Evolutionary conservation across 106 monocot genomes (phyloP), one percentile per base, ranked within the genome.

Genomic region (Dioscorea dumetorum): DNA sequence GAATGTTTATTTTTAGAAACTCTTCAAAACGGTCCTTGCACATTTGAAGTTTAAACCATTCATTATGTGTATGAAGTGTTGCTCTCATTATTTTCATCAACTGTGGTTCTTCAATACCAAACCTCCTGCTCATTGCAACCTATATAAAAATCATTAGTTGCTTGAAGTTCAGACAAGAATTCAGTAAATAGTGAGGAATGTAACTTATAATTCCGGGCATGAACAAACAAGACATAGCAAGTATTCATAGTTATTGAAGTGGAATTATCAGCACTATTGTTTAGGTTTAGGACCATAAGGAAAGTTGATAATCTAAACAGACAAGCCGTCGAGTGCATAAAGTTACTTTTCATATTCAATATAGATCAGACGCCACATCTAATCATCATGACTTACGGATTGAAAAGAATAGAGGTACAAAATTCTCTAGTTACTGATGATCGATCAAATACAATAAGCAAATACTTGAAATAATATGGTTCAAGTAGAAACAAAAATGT

Each of bases 21-120:
- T 81, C 84, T 71, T 89, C 97, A 73, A 99, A 99, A 14, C 78
- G 80, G 54, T 99, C 97, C 63, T 90, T 99, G 71, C 97, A 87
- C 97, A 92, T 99, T 68, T 99, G 97, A 64, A 99, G 81, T 81
- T 83, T 99, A 76, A 90, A 99, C 92, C 97, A 99, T 56, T 99
- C 92, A 54, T 57, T 83, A 48, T 99, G 97, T 17, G 89, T 84
- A 67, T 92, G 80, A 54, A 99, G 76, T 31, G 84, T 83, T 58
- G 84, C 80, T 73, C 92, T 82, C 79, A 99, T 82, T 71, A 99
- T 85, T 79, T 79, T 92, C 92, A 99, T 99, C 61, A 99, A 71
- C 60, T 81, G 86, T 56, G 97, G 97, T 77, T 99, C 97, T 79
- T 99, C 87, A 66, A 99, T 81, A 54, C 90, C 92, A 33, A 92